Evolutionary conservation across 2,329 filamentous ascomycete genomes (phyloP).

Genomic region (Epichloe typhina): DNA sequence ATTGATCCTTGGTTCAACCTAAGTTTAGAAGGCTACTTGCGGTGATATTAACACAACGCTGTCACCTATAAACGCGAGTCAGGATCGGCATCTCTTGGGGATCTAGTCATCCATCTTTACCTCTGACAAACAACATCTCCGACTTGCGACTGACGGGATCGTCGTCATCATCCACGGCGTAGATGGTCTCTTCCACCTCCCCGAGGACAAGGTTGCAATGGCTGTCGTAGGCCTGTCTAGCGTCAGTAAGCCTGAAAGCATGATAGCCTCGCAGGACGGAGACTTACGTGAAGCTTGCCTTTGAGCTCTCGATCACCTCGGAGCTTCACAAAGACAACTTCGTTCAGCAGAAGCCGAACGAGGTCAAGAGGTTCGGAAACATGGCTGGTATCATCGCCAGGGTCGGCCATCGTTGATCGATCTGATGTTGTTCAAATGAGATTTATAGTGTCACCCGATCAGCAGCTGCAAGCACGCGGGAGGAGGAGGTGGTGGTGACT

Average conservation of each 20-base stretch:
- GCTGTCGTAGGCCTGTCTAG: conserved; percentile 78
- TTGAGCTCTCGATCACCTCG: conserved; percentile 91
- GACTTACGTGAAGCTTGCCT: conserved; percentile 71
- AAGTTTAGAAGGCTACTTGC: conserved; percentile 30
- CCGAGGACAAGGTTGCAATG: conserved; percentile 96
- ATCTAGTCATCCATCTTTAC: conserved; percentile 34
- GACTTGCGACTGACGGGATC: conserved; percentile 95
- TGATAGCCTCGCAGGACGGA: background rate
- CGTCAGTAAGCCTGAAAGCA: background rate
- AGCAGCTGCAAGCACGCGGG: background rate
- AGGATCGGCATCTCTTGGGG: background rate
- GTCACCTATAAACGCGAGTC: conserved; percentile 36
- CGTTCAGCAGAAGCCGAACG: conserved; percentile 85
- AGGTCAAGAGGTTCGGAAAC: conserved; percentile 91
- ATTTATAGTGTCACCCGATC: background rate
- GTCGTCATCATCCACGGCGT: conserved; percentile 80
- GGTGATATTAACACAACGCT: conserved; percentile 62
- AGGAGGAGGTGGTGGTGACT: background rate
- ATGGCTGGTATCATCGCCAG: conserved; percentile 56
- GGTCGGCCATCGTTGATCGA: conserved; percentile 59
- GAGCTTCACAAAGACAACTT: conserved; percentile 94
- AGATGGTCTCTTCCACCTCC: conserved; percentile 95
- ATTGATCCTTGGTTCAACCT: conserved; percentile 1
- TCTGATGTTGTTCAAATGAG: too few relatives aligned
- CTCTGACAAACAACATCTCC: conserved; percentile 97